Percentiles rank a stretch among this genome's conserved stretches.
phyloP scores from a whole-genome alignment of 257 asterid species.

The Solanum appendiculatum region DNA sequence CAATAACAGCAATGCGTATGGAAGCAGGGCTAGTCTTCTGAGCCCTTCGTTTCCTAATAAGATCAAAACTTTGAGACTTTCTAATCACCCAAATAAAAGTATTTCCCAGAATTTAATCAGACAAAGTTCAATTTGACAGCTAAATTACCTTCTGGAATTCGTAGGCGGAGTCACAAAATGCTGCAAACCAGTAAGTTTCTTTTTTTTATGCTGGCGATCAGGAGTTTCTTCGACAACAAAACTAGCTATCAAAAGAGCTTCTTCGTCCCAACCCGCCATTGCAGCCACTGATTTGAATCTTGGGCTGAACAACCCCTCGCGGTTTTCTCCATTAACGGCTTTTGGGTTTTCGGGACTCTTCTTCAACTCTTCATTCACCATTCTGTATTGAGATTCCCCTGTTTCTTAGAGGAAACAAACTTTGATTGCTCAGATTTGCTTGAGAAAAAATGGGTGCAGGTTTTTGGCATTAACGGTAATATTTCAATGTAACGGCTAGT shows the following conservation, averaged over 20 bases:
- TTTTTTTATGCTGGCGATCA: constrained; percentile 42
- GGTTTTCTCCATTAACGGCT: constrained; percentile 21
- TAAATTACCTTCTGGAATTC: constrained; percentile 58
- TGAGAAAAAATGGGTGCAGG: background rate
- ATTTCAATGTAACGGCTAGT: background rate
- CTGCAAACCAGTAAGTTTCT: constrained; percentile 34
- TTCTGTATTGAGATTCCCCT: background rate
- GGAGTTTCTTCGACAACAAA: constrained; percentile 87
- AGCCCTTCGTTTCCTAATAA: constrained; percentile 52
- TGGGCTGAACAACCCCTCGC: constrained; percentile 53
- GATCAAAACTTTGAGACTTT: background rate
- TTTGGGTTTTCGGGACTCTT: constrained; percentile 17
- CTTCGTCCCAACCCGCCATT: constrained; percentile 99
- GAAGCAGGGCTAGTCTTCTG: constrained; percentile 34
- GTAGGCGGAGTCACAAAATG: constrained; percentile 54
- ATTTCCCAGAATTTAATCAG: too few relatives aligned
- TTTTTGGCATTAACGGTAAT: background rate
- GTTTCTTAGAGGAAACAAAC: background rate
- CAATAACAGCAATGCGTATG: constrained; percentile 33
- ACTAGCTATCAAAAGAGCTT: constrained; percentile 61
- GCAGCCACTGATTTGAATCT: constrained; percentile 77
- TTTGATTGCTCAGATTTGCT: background rate
- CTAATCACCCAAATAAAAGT: background rate
- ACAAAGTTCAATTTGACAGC: background rate
- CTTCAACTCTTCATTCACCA: constrained; percentile 13